A percentile compares a stretch with the other conserved stretches of the same genome.
Conservation (phyloP, 2,329 filamentous ascomycete species). For the Curvularia verruculosa region DNA sequence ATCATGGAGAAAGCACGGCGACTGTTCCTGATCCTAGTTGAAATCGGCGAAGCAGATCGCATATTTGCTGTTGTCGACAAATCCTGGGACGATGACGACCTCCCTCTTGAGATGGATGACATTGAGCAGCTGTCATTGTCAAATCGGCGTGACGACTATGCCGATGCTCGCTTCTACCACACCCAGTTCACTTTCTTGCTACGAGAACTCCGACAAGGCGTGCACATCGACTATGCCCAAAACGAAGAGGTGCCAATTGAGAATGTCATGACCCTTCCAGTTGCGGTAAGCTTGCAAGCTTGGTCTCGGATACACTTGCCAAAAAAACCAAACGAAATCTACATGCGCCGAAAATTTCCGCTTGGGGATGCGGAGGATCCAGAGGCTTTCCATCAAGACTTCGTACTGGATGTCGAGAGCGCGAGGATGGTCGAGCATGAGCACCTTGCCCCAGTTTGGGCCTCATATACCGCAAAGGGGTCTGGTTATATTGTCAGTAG, state of each 20-base stretch:
- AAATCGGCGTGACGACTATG: constrained; percentile 62
- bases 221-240: constrained; percentile 68
- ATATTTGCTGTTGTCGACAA: constrained; percentile 78
- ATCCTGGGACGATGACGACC: constrained; percentile 77
- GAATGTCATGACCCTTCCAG: constrained; percentile 64
- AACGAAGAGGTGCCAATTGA: constrained; percentile 74
- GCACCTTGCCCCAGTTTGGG: constrained; percentile 73
- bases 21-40: constrained; percentile 73
- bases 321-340: constrained; percentile 62
- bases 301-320: constrained; percentile 69
- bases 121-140: constrained; percentile 68
- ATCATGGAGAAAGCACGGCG: constrained; percentile 71
- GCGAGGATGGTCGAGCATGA: constrained; percentile 67
- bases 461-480: constrained; percentile 70
- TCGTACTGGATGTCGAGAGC: constrained; percentile 65
- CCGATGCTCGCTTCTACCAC: constrained; percentile 72
- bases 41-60: constrained; percentile 72
- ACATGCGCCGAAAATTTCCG: constrained; percentile 64
- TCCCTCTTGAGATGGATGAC: constrained; percentile 71
- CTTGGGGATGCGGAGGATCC: constrained; percentile 51
- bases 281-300: constrained; percentile 54
- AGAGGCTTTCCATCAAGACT: constrained; percentile 53
- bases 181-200: constrained; percentile 75
- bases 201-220: constrained; percentile 64
- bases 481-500: constrained; percentile 70